Base-by-base conservation (phyloP, 75 land plant species). In the Cupressus sempervirens region DNA sequence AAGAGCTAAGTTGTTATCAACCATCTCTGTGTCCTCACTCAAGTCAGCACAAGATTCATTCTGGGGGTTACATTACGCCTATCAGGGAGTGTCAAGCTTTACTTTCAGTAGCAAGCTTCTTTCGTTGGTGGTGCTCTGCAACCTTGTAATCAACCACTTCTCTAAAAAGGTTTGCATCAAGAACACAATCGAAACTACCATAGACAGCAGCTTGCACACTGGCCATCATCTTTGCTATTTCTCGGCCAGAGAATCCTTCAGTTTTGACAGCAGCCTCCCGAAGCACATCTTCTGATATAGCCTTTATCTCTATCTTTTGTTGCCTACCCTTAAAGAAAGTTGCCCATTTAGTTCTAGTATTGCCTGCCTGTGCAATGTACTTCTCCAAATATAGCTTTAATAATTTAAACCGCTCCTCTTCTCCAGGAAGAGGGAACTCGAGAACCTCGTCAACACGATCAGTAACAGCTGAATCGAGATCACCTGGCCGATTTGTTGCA, bases 61-160 rank as follows among this genome's bases (percentile, higher is more conserved):
- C n/a, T 12, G 32, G 0, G 3, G 3, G 15, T 72, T 32, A 72
- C 23, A 62, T 62, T 62, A 1, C 26, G 7, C 74, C 74, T 72
- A 12, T 72, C 74, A 72, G 35, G 2, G 13, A 72, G 35, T 72
- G 9, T 72, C 74, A 72, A 72, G 74, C 43, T 45, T 81, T 77
- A 26, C 86, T 88, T 8, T 30, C 81, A 35, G 65, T 85, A 65
- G 95, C 93, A 81, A 95, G 89, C 84, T 89, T 89, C 75, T 77
- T 89, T 68, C 98, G 90, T 82, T 93, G 95, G 62, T 89, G 88
- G 87, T 95, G 99, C 87, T 97, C 97, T n/a, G 95, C 96, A 87
- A 95, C 99, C 84, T 95, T 95, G 86, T 92, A 97, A 89, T 95
- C 99, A 29, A 97, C 97, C 46, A 97, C 97, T 82, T 95, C 97